phyloP scores from a whole-genome alignment of 495 filamentous ascomycete species.

The Gamarada debralockiae region DNA sequence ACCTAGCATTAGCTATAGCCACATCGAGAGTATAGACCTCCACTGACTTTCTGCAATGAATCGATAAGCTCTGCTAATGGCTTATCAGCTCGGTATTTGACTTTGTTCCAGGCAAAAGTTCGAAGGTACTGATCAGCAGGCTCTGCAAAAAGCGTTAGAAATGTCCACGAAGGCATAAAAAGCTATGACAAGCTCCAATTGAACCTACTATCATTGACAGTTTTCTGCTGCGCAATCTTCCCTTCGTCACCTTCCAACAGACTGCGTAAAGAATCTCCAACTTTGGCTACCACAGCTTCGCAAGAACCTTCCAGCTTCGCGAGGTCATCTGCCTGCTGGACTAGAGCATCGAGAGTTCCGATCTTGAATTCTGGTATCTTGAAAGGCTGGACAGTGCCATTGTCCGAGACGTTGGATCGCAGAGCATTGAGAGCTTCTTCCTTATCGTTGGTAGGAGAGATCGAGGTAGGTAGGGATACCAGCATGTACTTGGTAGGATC shows the following conservation, averaged over 20 bases:
- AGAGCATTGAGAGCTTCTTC: slow-evolving; percentile 79
- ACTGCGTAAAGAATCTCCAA: slow-evolving; percentile 76
- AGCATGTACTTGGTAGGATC: slow-evolving; percentile 62
- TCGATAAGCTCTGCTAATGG: slow-evolving; percentile 81
- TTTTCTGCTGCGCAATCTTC: slow-evolving; percentile 82
- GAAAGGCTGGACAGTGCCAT: slow-evolving; percentile 74
- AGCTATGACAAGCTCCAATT: neutral
- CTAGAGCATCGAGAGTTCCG: slow-evolving; percentile 91
- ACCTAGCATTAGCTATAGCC: slow-evolving; percentile 1
- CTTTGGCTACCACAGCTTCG: slow-evolving; percentile 80
- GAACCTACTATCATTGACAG: slow-evolving; percentile 87
- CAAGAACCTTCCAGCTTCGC: slow-evolving; percentile 79
- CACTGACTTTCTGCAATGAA: slow-evolving; percentile 71
- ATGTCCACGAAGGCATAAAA: neutral
- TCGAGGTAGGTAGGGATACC: slow-evolving; percentile 71
- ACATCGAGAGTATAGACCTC: neutral
- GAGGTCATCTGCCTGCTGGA: slow-evolving; percentile 94
- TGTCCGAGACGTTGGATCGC: slow-evolving; percentile 67
- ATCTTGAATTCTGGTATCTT: slow-evolving; percentile 93
- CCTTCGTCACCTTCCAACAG: slow-evolving; percentile 80
- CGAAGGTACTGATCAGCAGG: slow-evolving; percentile 90
- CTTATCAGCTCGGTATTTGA: slow-evolving; percentile 91
- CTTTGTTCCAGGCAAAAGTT: slow-evolving; percentile 91
- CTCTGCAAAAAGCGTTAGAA: slow-evolving; percentile 45
- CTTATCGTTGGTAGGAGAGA: slow-evolving; percentile 64